Conservation (phyloP, 2,329 filamentous ascomycete species). For the Cladosporium cucumerinum region DNA sequence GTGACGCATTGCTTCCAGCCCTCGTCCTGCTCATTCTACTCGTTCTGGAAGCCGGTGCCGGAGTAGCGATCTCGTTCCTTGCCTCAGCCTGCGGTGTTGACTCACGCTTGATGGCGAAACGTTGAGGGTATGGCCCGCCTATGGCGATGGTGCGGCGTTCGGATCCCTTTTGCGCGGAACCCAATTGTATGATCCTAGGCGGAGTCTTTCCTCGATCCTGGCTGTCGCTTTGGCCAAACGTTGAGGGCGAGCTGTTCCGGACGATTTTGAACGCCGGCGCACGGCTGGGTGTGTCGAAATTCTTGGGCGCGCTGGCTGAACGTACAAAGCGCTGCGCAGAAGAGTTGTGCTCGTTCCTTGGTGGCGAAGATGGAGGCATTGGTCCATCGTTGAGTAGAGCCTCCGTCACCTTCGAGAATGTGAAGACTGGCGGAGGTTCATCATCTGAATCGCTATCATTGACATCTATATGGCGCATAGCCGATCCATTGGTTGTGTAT, state of each 20-base stretch:
- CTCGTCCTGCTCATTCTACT: slow-evolving; percentile 30
- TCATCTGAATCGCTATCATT: slow-evolving; percentile 87
- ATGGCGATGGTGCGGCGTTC: slow-evolving; percentile 34
- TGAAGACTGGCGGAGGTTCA: slow-evolving; percentile 83
- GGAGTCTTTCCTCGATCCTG: slow-evolving; percentile 30
- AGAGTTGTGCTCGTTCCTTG: slow-evolving; percentile 43
- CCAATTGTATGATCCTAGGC: slow-evolving; percentile 36
- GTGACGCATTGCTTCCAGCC: slow-evolving; percentile 35
- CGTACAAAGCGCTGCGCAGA: slow-evolving; percentile 28
- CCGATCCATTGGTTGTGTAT: slow-evolving; percentile 44
- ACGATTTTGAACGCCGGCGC: slow-evolving; percentile 36
- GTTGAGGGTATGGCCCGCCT: slow-evolving; percentile 32
- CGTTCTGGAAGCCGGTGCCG: slow-evolving; percentile 34
- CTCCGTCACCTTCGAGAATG: slow-evolving; percentile 88
- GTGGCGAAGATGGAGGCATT: slow-evolving; percentile 56
- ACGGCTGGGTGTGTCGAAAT: slow-evolving; percentile 36
- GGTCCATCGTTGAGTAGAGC: slow-evolving; percentile 66
- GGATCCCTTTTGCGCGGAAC: slow-evolving; percentile 27
- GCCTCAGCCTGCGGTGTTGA: slow-evolving; percentile 31
- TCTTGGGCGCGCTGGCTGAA: slow-evolving; percentile 28
- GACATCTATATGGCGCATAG: slow-evolving; percentile 51
- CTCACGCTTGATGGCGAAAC: slow-evolving; percentile 27
- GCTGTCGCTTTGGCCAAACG: slow-evolving; percentile 21
- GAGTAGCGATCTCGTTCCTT: slow-evolving; percentile 34
- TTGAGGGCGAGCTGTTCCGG: slow-evolving; percentile 33